Evolutionary conservation across 768 basidiomycete genomes (phyloP), one percentile per base, ranked within the genome.

Genomic region (Tylopilus rubrobrunneus): DNA sequence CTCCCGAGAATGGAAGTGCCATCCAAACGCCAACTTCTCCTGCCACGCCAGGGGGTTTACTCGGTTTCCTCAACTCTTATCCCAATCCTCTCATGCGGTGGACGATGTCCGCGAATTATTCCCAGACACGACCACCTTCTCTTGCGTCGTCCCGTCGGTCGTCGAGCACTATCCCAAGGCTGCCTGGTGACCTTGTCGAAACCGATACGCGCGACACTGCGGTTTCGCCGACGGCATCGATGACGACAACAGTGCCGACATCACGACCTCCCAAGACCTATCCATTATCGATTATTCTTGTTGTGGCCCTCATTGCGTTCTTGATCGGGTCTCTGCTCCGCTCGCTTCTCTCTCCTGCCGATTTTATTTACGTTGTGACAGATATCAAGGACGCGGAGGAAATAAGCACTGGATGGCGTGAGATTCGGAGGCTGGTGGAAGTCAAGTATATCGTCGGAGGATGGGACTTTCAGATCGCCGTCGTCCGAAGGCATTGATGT

Each of bases 261-360:
- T 28, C 51, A 36, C 21, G 45, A 40, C 23, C 51, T 34, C 23
- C 56, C 2, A 61, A 53, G 25, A 56, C 29, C 51, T 83, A 76
- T 62, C 73, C 74, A 40, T 66, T 79, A 48, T 73, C 76, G 43
- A 85, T 84, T 40, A 70, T 96, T 54, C 64, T 97, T 61, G 74
- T 92, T 55, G 81, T 88, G 37, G 92, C 85, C 37, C 70, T 98
- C 57, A 89, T 97, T 62, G 87, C 89, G 27, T 94, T 98, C 71
- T 74, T 98, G 63, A 81, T 98, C 62, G 96, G 96, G 52, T 95
- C 92, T 27, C 74, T 98, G 51, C 73, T 97, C 56, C 83, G 96
- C 51, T 92, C 91, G 17, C 77, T 98, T 56, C 75, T 98, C 37
- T 89, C 87, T 7, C 91, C 96, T 42, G 90, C 87, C 15, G 96